phyloP scores from a whole-genome alignment of 495 filamentous ascomycete genomes.

The Staphylotrichum tortipilum region DNA sequence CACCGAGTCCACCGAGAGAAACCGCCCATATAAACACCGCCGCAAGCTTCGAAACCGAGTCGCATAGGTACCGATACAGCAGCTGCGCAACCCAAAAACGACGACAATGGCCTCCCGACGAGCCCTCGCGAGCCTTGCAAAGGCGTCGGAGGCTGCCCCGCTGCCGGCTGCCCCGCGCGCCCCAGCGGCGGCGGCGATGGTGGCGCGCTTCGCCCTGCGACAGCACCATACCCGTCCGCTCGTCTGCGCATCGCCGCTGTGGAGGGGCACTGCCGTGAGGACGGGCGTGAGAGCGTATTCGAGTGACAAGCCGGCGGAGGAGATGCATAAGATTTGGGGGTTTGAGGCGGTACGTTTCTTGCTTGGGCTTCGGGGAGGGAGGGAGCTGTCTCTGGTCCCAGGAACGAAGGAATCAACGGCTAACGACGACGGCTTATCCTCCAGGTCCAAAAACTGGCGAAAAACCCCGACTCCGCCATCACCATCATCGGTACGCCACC shows the following conservation, averaged over 20 bases:
- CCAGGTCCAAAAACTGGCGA: constrained; percentile 16
- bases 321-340: constrained; percentile 32
- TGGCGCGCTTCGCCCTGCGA: no score
- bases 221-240: no score
- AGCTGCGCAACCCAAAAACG: no score
- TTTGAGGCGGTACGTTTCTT: constrained; percentile 39
- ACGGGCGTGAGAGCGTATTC: constrained; percentile 7
- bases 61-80: no score
- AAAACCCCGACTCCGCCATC: constrained; percentile 1
- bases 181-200: no score
- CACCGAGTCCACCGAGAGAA: no score
- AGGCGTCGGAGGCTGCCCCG: no score
- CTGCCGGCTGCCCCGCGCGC: no score
- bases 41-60: no score
- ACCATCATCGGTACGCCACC: constrained; percentile 11
- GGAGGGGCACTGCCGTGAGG: no score
- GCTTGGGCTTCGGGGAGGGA: no score
- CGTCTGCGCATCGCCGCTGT: not conserved
- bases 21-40: not conserved
- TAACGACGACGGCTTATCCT: not conserved
- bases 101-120: constrained; percentile 10
- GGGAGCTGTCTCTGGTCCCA: no score
- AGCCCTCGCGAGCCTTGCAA: not conserved
- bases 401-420: not conserved
- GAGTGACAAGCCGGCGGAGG: not conserved